Evolutionary conservation across 2,329 filamentous ascomycete species (phyloP), one percentile per base, ranked within the genome.

Genomic region (Didymella arachidicola): DNA sequence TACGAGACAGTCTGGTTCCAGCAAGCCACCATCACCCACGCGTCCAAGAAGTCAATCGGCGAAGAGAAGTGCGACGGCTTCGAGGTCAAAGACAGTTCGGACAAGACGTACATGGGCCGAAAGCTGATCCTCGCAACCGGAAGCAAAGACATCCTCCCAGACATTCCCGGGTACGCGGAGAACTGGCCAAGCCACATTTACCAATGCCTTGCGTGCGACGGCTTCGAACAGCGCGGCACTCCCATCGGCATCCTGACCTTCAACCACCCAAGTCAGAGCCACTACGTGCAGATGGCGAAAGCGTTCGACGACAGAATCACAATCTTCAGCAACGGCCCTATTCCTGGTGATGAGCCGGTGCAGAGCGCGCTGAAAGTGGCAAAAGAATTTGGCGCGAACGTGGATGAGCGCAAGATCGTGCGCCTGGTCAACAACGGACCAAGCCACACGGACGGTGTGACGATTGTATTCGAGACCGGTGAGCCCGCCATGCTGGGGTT

Each of bases 141-240:
- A 0, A 77, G 84, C 0, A 71, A 67, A 25, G 86, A 89, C 61
- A 63, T 84, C 0, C 67, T 82, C 30, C 82, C 82, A 0, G 77
- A 81, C 14, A 81, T 87, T 16, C 26, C 38, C 1, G 86, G 86
- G 0, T 88, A 85, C 60, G 76, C 63, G 0, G 82, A 86, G 39
- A 83, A 82, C 53, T 89, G 84, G 84, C 68, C 71, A 0, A 22
- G 36, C 5, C 71, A 74, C 38, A 72, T 73, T 32, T 87, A 84
- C 62, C 84, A 87, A 64, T 88, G 85, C 63, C 78, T 87, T 1
- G 86, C 83, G 64, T 88, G 85, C 70, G 80, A 87, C 61, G 86
- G 86, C 4, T 87, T 80, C 67, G 86, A 88, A 61, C 83, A 87
- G 49, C 78, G 81, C 14, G 83, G 82, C 1, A 65, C 63, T 2